Conservation (phyloP, 2,329 filamentous ascomycete genomes). For the Fusarium napiforme region DNA sequence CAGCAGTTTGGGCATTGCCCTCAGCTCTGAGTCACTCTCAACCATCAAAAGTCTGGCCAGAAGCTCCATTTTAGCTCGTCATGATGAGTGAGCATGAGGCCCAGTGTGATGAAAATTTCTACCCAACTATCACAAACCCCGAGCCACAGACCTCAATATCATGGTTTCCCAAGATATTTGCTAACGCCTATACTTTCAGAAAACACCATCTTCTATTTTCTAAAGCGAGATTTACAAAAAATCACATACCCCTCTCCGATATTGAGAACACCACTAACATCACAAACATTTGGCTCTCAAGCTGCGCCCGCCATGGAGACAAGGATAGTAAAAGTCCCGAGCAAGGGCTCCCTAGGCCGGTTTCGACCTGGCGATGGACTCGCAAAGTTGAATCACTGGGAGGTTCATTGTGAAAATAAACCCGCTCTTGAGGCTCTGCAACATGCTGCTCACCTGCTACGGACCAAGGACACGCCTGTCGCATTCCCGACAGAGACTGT, state of each 20-base stretch:
- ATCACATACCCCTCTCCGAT: not conserved
- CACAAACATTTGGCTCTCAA: slow-evolving; percentile 30
- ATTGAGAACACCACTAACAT: slow-evolving; percentile 43
- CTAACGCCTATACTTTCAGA: not conserved
- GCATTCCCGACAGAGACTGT: slow-evolving; percentile 98
- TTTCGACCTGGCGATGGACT: slow-evolving; percentile 47
- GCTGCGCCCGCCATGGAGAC: slow-evolving; percentile 52
- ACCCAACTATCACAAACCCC: slow-evolving; percentile 36
- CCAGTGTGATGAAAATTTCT: slow-evolving; percentile 44
- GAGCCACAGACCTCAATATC: slow-evolving; percentile 20
- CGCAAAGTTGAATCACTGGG: slow-evolving; percentile 56
- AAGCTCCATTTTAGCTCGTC: slow-evolving; percentile 39
- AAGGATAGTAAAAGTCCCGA: slow-evolving; percentile 51
- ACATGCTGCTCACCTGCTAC: slow-evolving; percentile 74
- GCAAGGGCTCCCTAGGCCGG: slow-evolving; percentile 48
- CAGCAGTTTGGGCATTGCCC: slow-evolving; percentile 20
- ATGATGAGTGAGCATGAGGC: slow-evolving; percentile 44
- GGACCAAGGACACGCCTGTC: slow-evolving; percentile 77
- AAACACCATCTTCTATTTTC: not conserved
- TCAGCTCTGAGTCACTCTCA: slow-evolving; percentile 36
- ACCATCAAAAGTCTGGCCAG: slow-evolving; percentile 30
- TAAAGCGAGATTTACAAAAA: not conserved
- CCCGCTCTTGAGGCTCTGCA: slow-evolving; percentile 59
- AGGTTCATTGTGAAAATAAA: slow-evolving; percentile 47
- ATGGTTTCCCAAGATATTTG: slow-evolving; percentile 6